Base-by-base conservation (phyloP, 768 basidiomycete species). In the Amanita rubescens region DNA sequence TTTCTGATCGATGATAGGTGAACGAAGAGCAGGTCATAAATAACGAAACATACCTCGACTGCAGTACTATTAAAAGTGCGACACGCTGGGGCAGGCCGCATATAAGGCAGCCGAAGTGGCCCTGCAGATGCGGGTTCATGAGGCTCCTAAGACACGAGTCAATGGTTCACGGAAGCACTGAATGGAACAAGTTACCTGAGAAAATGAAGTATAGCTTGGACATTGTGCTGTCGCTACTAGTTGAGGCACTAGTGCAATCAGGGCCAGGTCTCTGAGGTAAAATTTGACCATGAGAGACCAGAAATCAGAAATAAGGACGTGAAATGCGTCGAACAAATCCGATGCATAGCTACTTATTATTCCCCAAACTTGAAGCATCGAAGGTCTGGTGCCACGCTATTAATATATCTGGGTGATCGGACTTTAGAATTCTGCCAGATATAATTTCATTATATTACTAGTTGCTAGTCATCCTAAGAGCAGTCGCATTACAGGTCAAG, bases 51-150 rank as follows among this genome's bases (percentile, higher is more conserved):
- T 62, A 85, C 87, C 74, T 90, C 87, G 25, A 90, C 88, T 17
- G 81, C 77, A 22, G 80, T 74, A 60, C 85, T 87, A 54, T 81
- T 85, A 69, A 88, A 90, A 0, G 88, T 89, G 43, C 88, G 76
- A 60, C 88, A 90, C 19, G 71, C 77, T 30, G 78, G 79, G 39
- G 71, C 71, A 30, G 86, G 87, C 25, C 87, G 72, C 87, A 90
- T 90, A 63, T 71, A 85, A 12, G 88, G 87, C 54, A 89, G 67
- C 3, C 69, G 72, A 55, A 89, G 66, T 20, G 80, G 76, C 11
- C 87, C 87, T 5, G 66, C 63, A 2, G 86, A 88, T 34, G 70
- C 70, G 33, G 73, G 73, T 2, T 80, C 84, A 61, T 87, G 87
- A 25, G 82, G 77, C 12, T 55, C 69, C 84, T 86, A 53, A 24